Percentiles rank a stretch among this genome's conserved stretches.
Evolutionary conservation across 164 flowering plant species (phyloP).

Genomic region (Santalum album): DNA sequence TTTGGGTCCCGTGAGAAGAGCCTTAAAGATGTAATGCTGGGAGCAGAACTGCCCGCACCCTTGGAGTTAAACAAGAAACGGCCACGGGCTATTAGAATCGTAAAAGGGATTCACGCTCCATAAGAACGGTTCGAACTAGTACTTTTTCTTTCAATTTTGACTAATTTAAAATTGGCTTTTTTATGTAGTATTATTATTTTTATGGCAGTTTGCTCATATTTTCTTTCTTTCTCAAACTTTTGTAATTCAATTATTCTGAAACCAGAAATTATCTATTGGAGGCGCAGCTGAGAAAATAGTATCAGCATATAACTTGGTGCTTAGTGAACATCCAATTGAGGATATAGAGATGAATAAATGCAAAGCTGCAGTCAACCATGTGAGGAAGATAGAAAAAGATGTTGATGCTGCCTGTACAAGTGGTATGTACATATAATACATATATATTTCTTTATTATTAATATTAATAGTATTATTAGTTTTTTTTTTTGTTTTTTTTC

Average conservation of each 20-base stretch:
- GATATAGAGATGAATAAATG: slow-evolving; percentile 72
- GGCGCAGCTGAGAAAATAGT: slow-evolving; percentile 81
- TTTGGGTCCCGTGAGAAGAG: slow-evolving; percentile 72
- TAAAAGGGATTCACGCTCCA: slow-evolving; percentile 33
- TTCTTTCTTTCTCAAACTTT: no score
- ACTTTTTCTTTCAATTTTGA: background rate
- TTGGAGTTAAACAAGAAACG: slow-evolving; percentile 72
- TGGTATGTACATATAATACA: slow-evolving; percentile 29
- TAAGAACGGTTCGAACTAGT: slow-evolving; percentile 59
- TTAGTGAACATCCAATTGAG: slow-evolving; percentile 56
- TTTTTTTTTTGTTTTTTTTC: background rate
- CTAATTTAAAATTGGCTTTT: no score
- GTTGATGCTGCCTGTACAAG: slow-evolving; percentile 51
- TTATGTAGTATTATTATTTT: no score
- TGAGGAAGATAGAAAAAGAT: slow-evolving; percentile 83
- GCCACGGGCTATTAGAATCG: background rate
- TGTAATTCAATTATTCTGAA: slow-evolving; percentile 6
- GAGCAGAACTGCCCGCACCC: slow-evolving; percentile 62
- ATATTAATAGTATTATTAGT: no score
- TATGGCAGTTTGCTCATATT: no score
- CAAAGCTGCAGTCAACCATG: slow-evolving; percentile 58
- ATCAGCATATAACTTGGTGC: slow-evolving; percentile 74
- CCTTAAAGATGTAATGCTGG: slow-evolving; percentile 75
- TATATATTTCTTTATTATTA: no score
- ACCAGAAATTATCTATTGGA: slow-evolving; percentile 82